These are phyloP conservation scores for Lichtheimia ornata DNA, from an alignment of 371 early-diverging fungal species.

Conservation along the genomic window DNA sequence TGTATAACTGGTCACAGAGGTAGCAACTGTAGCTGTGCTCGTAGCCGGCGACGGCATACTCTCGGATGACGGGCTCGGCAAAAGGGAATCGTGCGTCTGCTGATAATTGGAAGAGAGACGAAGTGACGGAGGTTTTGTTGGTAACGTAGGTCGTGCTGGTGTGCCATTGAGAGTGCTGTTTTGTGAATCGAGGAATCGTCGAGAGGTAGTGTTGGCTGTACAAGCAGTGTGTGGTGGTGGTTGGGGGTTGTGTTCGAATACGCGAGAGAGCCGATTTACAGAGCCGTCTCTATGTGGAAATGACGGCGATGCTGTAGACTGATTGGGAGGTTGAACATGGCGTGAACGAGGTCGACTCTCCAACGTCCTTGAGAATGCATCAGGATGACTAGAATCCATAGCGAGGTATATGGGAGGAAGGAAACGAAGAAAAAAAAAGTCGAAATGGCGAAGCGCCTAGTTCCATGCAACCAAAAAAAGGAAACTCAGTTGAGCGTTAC, in stretches of 20 bases:
- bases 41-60: slow-evolving; percentile 11
- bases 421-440: slow-evolving; percentile 8
- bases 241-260: slow-evolving; percentile 27
- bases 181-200: no score
- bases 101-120: slow-evolving; percentile 14
- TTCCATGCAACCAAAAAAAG: no score
- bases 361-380: slow-evolving; percentile 46
- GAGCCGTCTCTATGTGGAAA: slow-evolving; percentile 15
- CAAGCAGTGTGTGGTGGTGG: not conserved
- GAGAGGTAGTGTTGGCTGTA: slow-evolving; percentile 6
- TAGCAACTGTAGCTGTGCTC: slow-evolving; percentile 10
- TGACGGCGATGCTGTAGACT: slow-evolving; percentile 4
- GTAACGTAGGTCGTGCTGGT: slow-evolving; percentile 26
- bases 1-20: slow-evolving; percentile 17
- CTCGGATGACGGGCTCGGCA: slow-evolving; percentile 19
- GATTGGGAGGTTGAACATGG: slow-evolving; percentile 8
- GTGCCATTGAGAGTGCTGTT: not conserved
- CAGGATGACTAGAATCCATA: slow-evolving; percentile 10
- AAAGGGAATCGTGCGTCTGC: not conserved
- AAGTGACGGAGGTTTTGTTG: slow-evolving; percentile 46
- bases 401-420: not conserved
- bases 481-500: no score
- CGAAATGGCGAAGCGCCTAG: not conserved
- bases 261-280: slow-evolving; percentile 49
- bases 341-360: slow-evolving; percentile 34